Base-by-base conservation (phyloP, 2,329 filamentous ascomycete genomes). In the Apiospora marii region DNA sequence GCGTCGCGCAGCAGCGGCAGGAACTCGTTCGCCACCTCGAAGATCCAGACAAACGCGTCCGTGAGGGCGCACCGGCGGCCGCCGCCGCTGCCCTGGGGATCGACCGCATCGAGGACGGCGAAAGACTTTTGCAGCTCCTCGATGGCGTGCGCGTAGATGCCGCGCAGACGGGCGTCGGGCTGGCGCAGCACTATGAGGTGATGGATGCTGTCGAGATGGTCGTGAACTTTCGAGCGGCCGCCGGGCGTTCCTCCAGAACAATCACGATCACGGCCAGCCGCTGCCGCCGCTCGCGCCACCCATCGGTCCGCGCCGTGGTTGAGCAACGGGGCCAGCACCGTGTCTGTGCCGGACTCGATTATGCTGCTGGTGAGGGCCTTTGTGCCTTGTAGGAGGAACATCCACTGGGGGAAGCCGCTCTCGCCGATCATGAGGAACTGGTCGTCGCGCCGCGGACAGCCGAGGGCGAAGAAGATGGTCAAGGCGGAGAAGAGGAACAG, bases 11-110 rank as follows among this genome's bases (percentile, higher is more conserved):
- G 48, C 44, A 83, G 82, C 30, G 74, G 49, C 44, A 34, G 24
- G 61, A 67, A 67, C 10, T 30, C 49, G 10, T 8, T 24, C 24
- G 49, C 49, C 49, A 80, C 73, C 13, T 70, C 61, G 71, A 79
- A 81, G 3, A 81, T 75, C 80, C 80, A 82, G 8, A 78, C 73
- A 48, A 82, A 82, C 1, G 79, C 68, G 72, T 82, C 80, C 2
- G 74, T 75, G 48, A 74, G 48, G 10, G 74, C 72, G 30, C 71
- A 70, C 22, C 64, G 49, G 64, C 37, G 13, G 34, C 41, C 67
- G 16, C 19, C 22, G 61, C 34, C 34, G 4, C 22, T 48, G 48
- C 30, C 5, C 34, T 51, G 7, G 24, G 49, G 12, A 1, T 46
- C 44, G 44, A 1, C 4, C 13, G 37, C 10, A 0, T 67, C 71